Evolutionary conservation across 108 stramenopile species (phyloP).

Genomic region (Cyclotella baltica): DNA sequence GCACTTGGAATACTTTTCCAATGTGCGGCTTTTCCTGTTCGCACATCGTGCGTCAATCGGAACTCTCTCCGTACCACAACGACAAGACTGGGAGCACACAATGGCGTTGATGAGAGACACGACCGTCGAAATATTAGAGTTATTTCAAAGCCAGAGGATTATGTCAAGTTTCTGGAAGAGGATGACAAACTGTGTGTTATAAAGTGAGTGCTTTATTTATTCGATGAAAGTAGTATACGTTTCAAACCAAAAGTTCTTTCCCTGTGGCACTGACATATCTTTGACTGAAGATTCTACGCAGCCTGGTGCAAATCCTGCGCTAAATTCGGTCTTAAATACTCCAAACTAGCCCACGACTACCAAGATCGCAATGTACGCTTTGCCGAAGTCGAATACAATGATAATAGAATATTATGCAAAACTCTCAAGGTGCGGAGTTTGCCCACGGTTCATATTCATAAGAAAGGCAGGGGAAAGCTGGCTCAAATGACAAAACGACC

Average conservation of each 20-base stretch:
- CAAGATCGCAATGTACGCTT: conserved; percentile 68
- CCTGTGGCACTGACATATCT: not conserved
- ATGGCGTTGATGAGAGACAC: not conserved
- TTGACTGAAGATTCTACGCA: conserved; percentile 54
- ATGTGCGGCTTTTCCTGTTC: too few relatives aligned
- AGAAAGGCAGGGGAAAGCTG: conserved; percentile 35
- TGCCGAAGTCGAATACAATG: conserved; percentile 68
- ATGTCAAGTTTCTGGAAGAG: conserved; percentile 49
- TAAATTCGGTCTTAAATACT: conserved; percentile 62
- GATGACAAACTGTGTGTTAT: conserved; percentile 73
- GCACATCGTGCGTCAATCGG: too few relatives aligned
- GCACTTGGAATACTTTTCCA: too few relatives aligned
- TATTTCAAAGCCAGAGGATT: conserved; percentile 41
- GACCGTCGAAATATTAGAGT: conserved; percentile 26
- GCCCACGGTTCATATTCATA: conserved; percentile 68
- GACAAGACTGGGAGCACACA: too few relatives aligned
- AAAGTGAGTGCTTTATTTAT: conserved; percentile 48
- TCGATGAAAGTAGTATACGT: too few relatives aligned
- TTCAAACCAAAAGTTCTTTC: too few relatives aligned
- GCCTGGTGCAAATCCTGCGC: conserved; percentile 75
- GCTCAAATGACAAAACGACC: conserved; percentile 46
- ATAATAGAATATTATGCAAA: conserved; percentile 58
- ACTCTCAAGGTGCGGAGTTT: conserved; percentile 67
- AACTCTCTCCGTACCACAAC: too few relatives aligned
- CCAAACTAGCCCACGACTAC: conserved; percentile 49